Evolutionary conservation across 768 basidiomycete genomes (phyloP).

Genomic region (Chalciporus piperatus): DNA sequence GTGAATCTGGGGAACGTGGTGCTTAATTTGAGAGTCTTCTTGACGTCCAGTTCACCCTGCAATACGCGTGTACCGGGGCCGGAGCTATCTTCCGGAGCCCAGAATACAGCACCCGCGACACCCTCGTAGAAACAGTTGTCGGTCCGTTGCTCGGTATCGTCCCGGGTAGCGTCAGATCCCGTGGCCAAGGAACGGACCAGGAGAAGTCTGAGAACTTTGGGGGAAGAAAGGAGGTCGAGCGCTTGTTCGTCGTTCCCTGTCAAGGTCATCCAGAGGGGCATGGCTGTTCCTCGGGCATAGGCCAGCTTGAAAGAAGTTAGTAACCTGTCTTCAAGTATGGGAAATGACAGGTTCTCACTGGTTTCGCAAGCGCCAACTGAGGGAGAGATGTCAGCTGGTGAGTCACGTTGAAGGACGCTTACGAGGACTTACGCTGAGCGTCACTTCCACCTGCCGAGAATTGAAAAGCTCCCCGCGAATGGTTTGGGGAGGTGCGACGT

Average conservation of each 20-base stretch:
- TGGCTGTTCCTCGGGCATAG: conserved; percentile 48
- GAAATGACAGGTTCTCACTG: conserved; percentile 30
- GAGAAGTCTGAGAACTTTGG: conserved; percentile 39
- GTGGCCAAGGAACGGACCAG: conserved; percentile 48
- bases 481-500: conserved; percentile 29
- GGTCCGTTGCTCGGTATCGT: conserved; percentile 36
- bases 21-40: conserved; percentile 41
- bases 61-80: conserved; percentile 36
- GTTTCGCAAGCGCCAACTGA: conserved; percentile 50
- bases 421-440: conserved; percentile 30
- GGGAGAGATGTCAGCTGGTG: background rate
- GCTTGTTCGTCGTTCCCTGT: conserved; percentile 43
- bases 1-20: conserved; percentile 46
- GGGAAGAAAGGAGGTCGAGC: conserved; percentile 46
- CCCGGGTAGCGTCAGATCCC: conserved; percentile 46
- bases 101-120: conserved; percentile 48
- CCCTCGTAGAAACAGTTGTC: conserved; percentile 45
- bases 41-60: conserved; percentile 52
- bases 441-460: conserved; percentile 27
- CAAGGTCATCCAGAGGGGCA: conserved; percentile 50
- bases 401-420: background rate
- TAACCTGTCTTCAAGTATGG: background rate
- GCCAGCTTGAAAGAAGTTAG: conserved; percentile 35
- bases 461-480: conserved; percentile 37
- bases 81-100: conserved; percentile 31